Evolutionary conservation across 805 yeast genomes (phyloP), one percentile per base, ranked within the genome.

Genomic region (Schizosaccharomyces octosporus): DNA sequence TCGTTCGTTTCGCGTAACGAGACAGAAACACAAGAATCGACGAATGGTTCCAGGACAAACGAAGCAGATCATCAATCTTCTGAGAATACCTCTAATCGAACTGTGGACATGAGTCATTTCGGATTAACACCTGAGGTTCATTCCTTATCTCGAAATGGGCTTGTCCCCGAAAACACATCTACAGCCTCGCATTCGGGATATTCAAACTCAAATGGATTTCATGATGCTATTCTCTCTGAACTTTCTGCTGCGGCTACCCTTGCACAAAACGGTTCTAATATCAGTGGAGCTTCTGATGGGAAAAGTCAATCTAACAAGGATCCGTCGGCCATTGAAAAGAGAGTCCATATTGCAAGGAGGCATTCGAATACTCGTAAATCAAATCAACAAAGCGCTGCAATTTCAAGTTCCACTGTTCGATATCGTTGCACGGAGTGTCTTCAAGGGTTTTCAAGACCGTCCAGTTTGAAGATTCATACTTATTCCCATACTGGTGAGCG

Each of bases 401-500:
- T 36, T 1, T 36, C 41, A 36, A 36, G 24, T 21, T n/a, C 43
- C 32, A 31, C 42, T n/a, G 17, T 41, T 13, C 65, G 68, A 9
- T 66, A 74, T 66, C 66, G 67, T 61, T 69, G 76, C 65, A 63
- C 64, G 31, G 78, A 81, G 39, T 87, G 95, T 69, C 76, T 80
- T 60, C 85, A 87, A 69, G 82, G 81, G 57, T 88, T 88, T 73
- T 83, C 87, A 63, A 75, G 96, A 65, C 95, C 95, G 5, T 81
- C 87, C 6, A 84, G 93, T 4, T 75, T 87, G 62, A 83, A 81
- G 69, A 87, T 90, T 5, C 96, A 87, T 72, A 76, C 79, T 68
- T 81, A 85, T 69, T 82, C 88, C 13, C 96, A 87, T 70, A 83
- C 88, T 0, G 89, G 89, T 41, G 87, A 82, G 66, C 82, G 82